Conservation (phyloP, 2,329 filamentous ascomycete species). For the Fusarium liriodendri region DNA sequence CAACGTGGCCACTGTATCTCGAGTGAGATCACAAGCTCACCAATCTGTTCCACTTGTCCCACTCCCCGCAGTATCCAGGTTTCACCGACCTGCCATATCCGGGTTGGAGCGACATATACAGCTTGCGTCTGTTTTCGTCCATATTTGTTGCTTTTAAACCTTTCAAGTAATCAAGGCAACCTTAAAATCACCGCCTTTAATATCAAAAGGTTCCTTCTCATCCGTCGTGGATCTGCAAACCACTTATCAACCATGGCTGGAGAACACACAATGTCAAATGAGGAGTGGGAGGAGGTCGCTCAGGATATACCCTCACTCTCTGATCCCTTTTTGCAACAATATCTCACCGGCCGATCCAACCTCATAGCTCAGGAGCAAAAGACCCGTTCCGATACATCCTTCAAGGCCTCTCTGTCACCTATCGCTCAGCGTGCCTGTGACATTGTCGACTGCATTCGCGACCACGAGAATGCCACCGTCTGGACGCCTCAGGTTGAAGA, state of each 20-base stretch:
- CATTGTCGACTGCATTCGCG: constrained; percentile 84
- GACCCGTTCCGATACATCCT: constrained; percentile 78
- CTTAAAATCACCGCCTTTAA: not conserved
- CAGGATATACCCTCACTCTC: constrained; percentile 66
- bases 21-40: constrained; percentile 7
- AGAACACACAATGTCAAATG: constrained; percentile 56
- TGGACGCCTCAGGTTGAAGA: constrained; percentile 84
- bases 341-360: constrained; percentile 78
- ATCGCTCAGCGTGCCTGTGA: constrained; percentile 81
- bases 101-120: constrained; percentile 18
- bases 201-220: not conserved
- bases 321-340: constrained; percentile 86
- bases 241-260: constrained; percentile 44
- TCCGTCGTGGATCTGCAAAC: not conserved
- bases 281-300: constrained; percentile 69
- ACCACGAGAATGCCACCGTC: constrained; percentile 78
- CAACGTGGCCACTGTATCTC: not conserved
- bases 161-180: not conserved
- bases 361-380: constrained; percentile 85
- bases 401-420: constrained; percentile 80
- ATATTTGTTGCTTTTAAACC: not conserved
- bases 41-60: constrained; percentile 12
- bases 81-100: constrained; percentile 36
- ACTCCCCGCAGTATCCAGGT: constrained; percentile 10
- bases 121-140: constrained; percentile 11